phyloP scores from a whole-genome alignment of 1,284 basidiomycete species.

The Mycosarcoma maydis region DNA sequence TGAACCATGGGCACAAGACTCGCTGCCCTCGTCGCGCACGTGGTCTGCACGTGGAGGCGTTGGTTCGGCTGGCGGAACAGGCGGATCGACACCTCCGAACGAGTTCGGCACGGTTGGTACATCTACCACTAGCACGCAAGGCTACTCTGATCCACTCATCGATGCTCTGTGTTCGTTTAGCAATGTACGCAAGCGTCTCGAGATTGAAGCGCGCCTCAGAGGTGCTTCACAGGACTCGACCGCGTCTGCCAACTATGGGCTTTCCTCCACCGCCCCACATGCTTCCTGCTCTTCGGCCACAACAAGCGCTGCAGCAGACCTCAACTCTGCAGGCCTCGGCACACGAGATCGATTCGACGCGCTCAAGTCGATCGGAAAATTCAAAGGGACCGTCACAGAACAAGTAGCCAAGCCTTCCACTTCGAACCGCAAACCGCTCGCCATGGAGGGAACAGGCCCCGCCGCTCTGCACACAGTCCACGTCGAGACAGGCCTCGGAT shows the following conservation, averaged over 20 bases:
- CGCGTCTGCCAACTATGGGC: constrained; percentile 12
- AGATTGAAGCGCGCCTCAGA: constrained; percentile 41
- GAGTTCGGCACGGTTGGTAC: constrained; percentile 39
- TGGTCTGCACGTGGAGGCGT: constrained; percentile 29
- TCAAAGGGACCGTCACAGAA: constrained; percentile 60
- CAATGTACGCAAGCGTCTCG: constrained; percentile 52
- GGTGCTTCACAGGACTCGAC: neutral
- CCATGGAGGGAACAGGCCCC: constrained; percentile 45
- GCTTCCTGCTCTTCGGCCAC: neutral
- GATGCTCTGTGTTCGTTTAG: constrained; percentile 59
- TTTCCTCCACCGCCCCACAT: constrained; percentile 1
- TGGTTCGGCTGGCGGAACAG: constrained; percentile 32
- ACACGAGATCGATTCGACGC: constrained; percentile 47
- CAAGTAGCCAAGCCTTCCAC: too few relatives aligned
- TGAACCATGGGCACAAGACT: constrained; percentile 27
- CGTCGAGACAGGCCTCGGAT: constrained; percentile 56
- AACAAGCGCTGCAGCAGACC: constrained; percentile 1
- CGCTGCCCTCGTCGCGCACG: constrained; percentile 3
- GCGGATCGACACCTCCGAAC: constrained; percentile 23
- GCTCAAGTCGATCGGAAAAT: constrained; percentile 43
- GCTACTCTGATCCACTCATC: constrained; percentile 45
- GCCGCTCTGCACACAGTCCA: constrained; percentile 43
- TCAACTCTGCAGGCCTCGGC: constrained; percentile 27
- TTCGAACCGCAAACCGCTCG: constrained; percentile 8
- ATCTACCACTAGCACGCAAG: constrained; percentile 8